phyloP scores from a whole-genome alignment of 148 eudicot genomes.

The Heliamphora exappendiculata region DNA sequence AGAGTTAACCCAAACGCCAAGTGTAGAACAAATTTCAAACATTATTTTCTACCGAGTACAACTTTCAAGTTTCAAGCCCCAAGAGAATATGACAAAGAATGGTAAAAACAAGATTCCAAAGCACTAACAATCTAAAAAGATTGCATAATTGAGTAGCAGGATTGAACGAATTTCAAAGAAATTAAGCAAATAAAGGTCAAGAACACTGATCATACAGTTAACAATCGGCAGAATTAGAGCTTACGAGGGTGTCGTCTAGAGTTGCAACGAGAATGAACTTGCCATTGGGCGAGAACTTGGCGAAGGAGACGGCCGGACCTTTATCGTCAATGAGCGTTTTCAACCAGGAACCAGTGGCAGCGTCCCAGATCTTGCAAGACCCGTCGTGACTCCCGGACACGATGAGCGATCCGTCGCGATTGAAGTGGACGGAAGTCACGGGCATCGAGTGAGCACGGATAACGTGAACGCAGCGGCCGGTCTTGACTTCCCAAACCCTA shows the following conservation, averaged over 20 bases:
- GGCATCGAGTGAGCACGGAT: conserved; percentile 67
- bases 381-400: conserved; percentile 87
- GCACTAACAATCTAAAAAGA: too few species aligned
- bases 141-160: background rate
- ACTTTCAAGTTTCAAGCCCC: too few species aligned
- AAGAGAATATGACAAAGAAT: background rate
- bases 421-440: conserved; percentile 70
- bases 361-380: conserved; percentile 84
- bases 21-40: background rate
- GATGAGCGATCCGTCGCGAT: conserved; percentile 71
- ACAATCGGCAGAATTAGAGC: conserved; percentile 14
- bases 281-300: conserved; percentile 92
- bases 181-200: background rate
- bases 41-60: background rate
- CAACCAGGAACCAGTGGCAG: conserved; percentile 42
- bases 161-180: background rate
- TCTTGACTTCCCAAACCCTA: conserved; percentile 87
- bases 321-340: conserved; percentile 73
- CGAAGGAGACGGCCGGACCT: conserved; percentile 59
- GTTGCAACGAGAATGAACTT: conserved; percentile 82
- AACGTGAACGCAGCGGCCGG: conserved; percentile 43
- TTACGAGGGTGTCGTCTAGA: conserved; percentile 68
- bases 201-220: background rate
- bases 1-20: background rate
- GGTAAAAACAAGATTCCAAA: background rate